Base-by-base conservation (phyloP, 2,329 filamentous ascomycete species). In the Hypoxylon sp. region DNA sequence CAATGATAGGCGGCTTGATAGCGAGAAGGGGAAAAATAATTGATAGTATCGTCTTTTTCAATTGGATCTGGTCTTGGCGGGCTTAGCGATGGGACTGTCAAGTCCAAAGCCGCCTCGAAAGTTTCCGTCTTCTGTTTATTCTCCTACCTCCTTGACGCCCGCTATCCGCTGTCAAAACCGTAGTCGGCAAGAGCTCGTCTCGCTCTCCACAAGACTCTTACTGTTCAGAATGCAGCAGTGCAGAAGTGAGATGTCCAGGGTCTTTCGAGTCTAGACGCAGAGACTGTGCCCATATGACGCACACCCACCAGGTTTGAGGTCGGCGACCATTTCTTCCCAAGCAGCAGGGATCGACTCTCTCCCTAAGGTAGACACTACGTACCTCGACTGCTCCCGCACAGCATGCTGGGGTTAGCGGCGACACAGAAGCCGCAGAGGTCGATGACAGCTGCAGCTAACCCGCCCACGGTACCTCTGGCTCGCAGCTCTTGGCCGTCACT, bases 401-500 rank as follows among this genome's bases (percentile, higher is more conserved):
- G 56, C 62, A 57, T 53, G 52, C 53, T 55, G 49, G 65, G 53
- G 50, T 58, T 62, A 13, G 55, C 46, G 55, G 59, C 56, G 60
- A 66, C 56, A 61, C 56, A 61, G 50, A 56, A 20, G 37, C 7
- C 24, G 7, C 24, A 26, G 24, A 26, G 7, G 52, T 68, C 57
- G 55, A 68, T 66, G 59, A 62, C 60, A 58, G 61, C 62, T 63
- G 62, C 62, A 68, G 59, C 62, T 49, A 67, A 63, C 65, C 62
- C 65, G 60, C 63, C 65, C 55, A 24, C 60, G 57, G 62, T 62
- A 65, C 67, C 56, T 61, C 62, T 60, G 34, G 37, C 60, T 69
- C 68, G 65, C 65, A 69, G 65, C 62, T 69, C 65, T 69, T 68
- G 68, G 65, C 68, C 68, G 60, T 62, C 56, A 62, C 63, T 67